Conservation (phyloP, 345 rosid species). For the Pugionium cornutum region DNA sequence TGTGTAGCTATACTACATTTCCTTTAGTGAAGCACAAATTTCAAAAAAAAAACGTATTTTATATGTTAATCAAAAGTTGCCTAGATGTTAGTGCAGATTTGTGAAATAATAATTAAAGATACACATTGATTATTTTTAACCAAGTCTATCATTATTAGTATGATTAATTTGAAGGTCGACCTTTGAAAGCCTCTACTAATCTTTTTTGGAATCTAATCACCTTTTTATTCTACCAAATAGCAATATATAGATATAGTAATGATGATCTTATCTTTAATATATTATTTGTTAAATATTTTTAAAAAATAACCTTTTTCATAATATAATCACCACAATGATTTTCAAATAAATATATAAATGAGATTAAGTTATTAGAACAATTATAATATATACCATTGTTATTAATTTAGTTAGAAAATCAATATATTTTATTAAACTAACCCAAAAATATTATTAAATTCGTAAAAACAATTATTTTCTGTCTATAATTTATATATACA, state of each 20-base stretch:
- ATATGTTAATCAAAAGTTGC: slow-evolving; percentile 24
- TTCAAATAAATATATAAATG: too few species aligned
- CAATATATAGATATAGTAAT: slow-evolving; percentile 1
- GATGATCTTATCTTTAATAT: not conserved
- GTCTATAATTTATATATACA: too few species aligned
- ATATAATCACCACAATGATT: too few species aligned
- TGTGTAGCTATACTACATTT: slow-evolving; percentile 6
- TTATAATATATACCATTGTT: too few species aligned
- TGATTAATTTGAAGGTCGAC: slow-evolving; percentile 17
- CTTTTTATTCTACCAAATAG: not conserved
- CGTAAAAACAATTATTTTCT: too few species aligned
- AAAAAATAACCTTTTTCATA: too few species aligned
- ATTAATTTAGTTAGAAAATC: too few species aligned
- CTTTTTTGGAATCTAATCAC: slow-evolving; percentile 12
- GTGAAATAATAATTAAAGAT: slow-evolving; percentile 28
- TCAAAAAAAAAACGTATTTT: slow-evolving; percentile 30
- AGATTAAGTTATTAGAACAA: too few species aligned
- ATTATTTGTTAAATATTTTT: too few species aligned
- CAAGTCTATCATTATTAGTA: not conserved
- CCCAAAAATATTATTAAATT: too few species aligned
- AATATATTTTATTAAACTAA: too few species aligned
- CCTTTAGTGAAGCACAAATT: slow-evolving; percentile 33
- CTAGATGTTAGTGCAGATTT: slow-evolving; percentile 34
- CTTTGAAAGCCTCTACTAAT: slow-evolving; percentile 21
- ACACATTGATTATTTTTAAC: not conserved